Base-by-base conservation (phyloP, 192 early-diverging fungal species). In the Rhizoclosmatium sp. region DNA sequence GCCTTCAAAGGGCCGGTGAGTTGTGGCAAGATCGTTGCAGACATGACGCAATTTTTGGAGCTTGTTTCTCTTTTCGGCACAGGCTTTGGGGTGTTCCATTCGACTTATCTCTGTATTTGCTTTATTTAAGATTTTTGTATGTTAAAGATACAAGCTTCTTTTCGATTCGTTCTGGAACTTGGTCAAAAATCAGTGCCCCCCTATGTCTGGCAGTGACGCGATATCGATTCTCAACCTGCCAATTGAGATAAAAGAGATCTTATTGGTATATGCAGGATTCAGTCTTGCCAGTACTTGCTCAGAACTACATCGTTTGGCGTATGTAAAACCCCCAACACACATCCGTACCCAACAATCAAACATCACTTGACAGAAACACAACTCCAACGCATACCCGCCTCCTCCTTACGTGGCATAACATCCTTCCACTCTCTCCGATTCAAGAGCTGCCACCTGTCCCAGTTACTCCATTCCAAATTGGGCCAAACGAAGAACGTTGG, bases 401-500 rank as follows among this genome's bases (percentile, higher is more conserved):
- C 12, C 59, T 75, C 7, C 59, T 75, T 12, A 47, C 72, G 7
- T 59, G 5, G 1, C 72, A 75, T 45, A 47, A 44, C 59, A 75
- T 75, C n/a, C 12, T 75, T 23, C 2, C 59, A 1, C 42, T 42
- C 4, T 23, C 72, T n/a, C 23, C 72, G 7, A 21, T 10, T 19
- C 42, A 21, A 2, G 5, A 4, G 0, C 59, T 75, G 41, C 72
- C 72, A n/a, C 72, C 72, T 7, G 9, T 46, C 39, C 72, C 72
- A 45, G 16, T 62, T 4, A 45, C 23, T n/a, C 72, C 72, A 40
- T 75, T 44, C 19, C 19, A 49, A 44, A 12, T 62, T 21, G 72
- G 72, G 2, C 72, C 72, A 10, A 75, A n/a, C 2, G 72, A 75
- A 44, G 72, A 75, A 45, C 59, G 72, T 2, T 64, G 46, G 7